Evolutionary conservation across 1,284 basidiomycete species (phyloP).

Genomic region (Xerocomus amazonicus): DNA sequence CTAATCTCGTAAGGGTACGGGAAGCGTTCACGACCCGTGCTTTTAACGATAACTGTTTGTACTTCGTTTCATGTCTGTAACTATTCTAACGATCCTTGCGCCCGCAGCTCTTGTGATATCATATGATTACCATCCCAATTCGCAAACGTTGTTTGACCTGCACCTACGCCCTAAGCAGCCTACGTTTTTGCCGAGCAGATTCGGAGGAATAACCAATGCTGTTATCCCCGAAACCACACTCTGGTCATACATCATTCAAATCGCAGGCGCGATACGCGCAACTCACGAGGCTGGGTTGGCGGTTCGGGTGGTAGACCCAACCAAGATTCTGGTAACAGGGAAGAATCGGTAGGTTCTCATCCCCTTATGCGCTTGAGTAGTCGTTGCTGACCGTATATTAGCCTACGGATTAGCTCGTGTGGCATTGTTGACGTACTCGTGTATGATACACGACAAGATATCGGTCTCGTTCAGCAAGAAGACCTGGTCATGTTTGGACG

Average conservation of each 20-base stretch:
- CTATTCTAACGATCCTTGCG: slow-evolving; percentile 9
- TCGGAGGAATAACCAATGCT: slow-evolving; percentile 34
- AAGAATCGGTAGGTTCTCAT: slow-evolving; percentile 68
- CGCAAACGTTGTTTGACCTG: slow-evolving; percentile 77
- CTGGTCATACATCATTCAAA: slow-evolving; percentile 94
- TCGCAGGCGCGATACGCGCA: slow-evolving; percentile 82
- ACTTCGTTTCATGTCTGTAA: slow-evolving; percentile 1
- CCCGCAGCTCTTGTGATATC: slow-evolving; percentile 85
- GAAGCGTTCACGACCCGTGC: slow-evolving; percentile 96
- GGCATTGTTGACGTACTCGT: slow-evolving; percentile 83
- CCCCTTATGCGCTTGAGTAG: neutral
- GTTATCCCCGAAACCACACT: slow-evolving; percentile 77
- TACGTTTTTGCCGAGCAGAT: slow-evolving; percentile 42
- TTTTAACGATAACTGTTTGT: slow-evolving; percentile 89
- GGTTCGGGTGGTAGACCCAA: slow-evolving; percentile 80
- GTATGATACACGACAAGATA: slow-evolving; percentile 66
- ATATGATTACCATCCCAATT: slow-evolving; percentile 87
- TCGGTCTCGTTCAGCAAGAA: slow-evolving; percentile 73
- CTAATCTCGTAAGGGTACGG: slow-evolving; percentile 79
- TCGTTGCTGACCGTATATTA: slow-evolving; percentile 26
- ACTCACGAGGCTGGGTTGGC: slow-evolving; percentile 84
- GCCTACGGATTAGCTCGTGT: slow-evolving; percentile 78
- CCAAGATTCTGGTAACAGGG: slow-evolving; percentile 86
- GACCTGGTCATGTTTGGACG: slow-evolving; percentile 87
- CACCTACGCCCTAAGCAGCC: slow-evolving; percentile 54